A percentile compares a stretch with the other conserved stretches of the same genome.
Evolutionary conservation across 2,329 filamentous ascomycete genomes (phyloP).

Genomic region (Cladosporium austrohemisphaericum): DNA sequence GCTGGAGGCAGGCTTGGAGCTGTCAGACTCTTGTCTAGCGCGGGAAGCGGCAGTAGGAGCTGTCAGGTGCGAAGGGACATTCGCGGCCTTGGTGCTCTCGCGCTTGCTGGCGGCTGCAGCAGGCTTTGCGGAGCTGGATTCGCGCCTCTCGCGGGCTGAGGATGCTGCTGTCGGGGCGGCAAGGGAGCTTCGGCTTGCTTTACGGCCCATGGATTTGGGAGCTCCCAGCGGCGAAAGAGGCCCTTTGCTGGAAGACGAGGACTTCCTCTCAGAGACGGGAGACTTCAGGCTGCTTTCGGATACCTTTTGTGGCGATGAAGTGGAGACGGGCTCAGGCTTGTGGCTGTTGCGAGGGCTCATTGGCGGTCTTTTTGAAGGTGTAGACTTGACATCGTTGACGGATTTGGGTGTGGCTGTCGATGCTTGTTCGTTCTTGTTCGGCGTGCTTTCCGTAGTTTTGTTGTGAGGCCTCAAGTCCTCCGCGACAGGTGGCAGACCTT

Average conservation of each 20-base stretch:
- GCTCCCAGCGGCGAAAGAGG: constrained; percentile 10
- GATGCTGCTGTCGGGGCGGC: constrained; percentile 34
- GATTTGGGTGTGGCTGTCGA: constrained; percentile 2
- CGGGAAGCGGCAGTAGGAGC: constrained; percentile 68
- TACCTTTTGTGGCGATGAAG: constrained; percentile 20
- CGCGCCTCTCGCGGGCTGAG: constrained; percentile 22
- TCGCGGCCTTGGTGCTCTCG: constrained; percentile 66
- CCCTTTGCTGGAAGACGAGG: constrained; percentile 15
- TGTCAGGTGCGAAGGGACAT: constrained; percentile 63
- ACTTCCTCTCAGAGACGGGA: constrained; percentile 16
- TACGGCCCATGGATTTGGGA: constrained; percentile 18
- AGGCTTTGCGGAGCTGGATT: constrained; percentile 20
- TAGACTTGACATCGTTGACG: constrained; percentile 4
- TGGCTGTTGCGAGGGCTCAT: constrained; percentile 6
- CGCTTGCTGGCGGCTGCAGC: constrained; percentile 37
- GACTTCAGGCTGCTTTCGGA: constrained; percentile 18
- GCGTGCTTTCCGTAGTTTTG: not conserved
- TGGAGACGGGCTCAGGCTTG: constrained; percentile 21
- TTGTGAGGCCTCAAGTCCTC: constrained; percentile 26
- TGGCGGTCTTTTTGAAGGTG: constrained; percentile 15
- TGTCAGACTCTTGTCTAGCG: constrained; percentile 51
- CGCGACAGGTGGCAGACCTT: constrained; percentile 34
- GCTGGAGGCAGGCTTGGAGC: constrained; percentile 14
- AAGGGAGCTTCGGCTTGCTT: constrained; percentile 33
- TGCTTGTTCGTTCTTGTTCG: constrained; percentile 16